Evolutionary conservation across 2,329 filamentous ascomycete genomes (phyloP).

Genomic region (Xylariaceae sp.): DNA sequence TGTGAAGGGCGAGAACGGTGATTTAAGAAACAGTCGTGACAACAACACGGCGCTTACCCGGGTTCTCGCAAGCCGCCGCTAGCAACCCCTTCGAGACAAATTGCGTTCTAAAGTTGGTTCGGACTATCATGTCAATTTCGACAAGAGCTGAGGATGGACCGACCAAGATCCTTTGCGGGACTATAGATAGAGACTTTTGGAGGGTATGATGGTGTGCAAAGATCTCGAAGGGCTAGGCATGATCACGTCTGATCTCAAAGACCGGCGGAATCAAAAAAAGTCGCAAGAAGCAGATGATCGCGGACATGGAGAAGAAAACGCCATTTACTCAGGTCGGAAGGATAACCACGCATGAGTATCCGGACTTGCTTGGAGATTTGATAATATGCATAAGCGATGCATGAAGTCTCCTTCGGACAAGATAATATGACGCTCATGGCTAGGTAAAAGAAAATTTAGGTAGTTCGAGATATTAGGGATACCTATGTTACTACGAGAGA

Average conservation of each 20-base stretch:
- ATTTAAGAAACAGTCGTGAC: slow-evolving; percentile 50
- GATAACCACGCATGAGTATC: slow-evolving; percentile 16
- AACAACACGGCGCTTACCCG: slow-evolving; percentile 8
- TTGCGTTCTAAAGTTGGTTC: slow-evolving; percentile 5
- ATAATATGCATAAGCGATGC: slow-evolving; percentile 5
- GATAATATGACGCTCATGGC: no score
- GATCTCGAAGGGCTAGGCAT: slow-evolving; percentile 20
- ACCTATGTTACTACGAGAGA: no score
- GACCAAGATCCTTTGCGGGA: background rate
- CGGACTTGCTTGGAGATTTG: slow-evolving; percentile 19
- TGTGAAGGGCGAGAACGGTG: background rate
- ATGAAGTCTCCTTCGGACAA: no score
- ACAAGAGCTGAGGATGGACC: slow-evolving; percentile 1
- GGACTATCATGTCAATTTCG: slow-evolving; percentile 6
- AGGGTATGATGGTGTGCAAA: slow-evolving; percentile 22
- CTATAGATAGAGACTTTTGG: slow-evolving; percentile 14
- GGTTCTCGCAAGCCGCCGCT: slow-evolving; percentile 11
- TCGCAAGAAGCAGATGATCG: slow-evolving; percentile 14
- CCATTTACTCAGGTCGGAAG: background rate
- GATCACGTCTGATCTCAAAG: slow-evolving; percentile 4
- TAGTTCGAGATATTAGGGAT: no score
- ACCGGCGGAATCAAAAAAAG: slow-evolving; percentile 14
- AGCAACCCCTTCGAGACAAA: slow-evolving; percentile 1
- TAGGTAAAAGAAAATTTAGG: no score
- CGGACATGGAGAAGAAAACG: slow-evolving; percentile 10